Evolutionary conservation across 805 yeast genomes (phyloP).

Genomic region (Metschnikowia matae): DNA sequence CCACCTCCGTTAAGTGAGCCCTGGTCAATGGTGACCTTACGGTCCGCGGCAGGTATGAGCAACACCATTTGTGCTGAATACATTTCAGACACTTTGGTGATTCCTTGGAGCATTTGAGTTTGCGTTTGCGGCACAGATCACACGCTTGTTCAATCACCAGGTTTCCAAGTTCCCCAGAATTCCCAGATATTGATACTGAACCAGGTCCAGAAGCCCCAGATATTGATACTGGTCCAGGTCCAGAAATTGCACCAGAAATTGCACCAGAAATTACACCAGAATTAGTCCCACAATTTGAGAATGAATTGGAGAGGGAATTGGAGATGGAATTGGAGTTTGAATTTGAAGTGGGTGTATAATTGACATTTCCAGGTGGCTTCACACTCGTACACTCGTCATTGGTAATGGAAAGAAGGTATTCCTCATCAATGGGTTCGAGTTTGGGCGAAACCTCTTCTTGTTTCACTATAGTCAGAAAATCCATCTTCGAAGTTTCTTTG

Average conservation of each 20-base stretch:
- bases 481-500: not conserved
- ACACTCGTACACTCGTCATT: too few species aligned
- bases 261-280: too few species aligned
- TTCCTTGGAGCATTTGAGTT: constrained; percentile 76
- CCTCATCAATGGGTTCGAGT: not conserved
- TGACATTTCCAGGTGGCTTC: too few species aligned
- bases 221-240: not conserved
- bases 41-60: constrained; percentile 73
- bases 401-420: too few species aligned
- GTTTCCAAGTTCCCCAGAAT: not conserved
- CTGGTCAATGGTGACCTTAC: constrained; percentile 80
- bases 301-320: too few species aligned
- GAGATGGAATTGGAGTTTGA: too few species aligned
- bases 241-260: too few species aligned
- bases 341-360: too few species aligned
- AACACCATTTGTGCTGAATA: constrained; percentile 63
- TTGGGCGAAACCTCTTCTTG: not conserved
- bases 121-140: constrained; percentile 78
- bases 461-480: not conserved
- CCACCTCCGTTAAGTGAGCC: constrained; percentile 74
- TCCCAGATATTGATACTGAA: too few species aligned
- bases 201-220: not conserved
- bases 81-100: constrained; percentile 76
- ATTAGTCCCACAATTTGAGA: too few species aligned
- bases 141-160: constrained; percentile 56